Percentiles rank a stretch among this genome's conserved stretches.
Conservation (phyloP, 2,329 filamentous ascomycete species). For the Podosphaera xanthii region DNA sequence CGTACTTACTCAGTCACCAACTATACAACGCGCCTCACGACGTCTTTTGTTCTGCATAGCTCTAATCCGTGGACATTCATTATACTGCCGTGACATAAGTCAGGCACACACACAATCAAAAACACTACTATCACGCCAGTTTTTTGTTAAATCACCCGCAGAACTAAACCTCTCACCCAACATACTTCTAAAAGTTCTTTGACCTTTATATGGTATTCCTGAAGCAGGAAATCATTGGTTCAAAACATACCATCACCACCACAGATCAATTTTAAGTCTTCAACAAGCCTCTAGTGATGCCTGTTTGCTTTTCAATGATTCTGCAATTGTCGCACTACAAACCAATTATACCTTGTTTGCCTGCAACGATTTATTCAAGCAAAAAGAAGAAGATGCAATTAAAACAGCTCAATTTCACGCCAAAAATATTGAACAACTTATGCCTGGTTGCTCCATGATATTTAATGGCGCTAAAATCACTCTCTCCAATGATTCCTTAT, state of each 20-base stretch:
- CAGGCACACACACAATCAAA: not conserved
- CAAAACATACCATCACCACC: slow-evolving; percentile 1
- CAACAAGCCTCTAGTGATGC: slow-evolving; percentile 1
- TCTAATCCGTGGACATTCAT: not conserved
- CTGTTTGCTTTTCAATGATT: slow-evolving; percentile 1
- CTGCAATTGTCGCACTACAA: slow-evolving; percentile 2
- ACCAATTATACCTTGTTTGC: slow-evolving; percentile 2
- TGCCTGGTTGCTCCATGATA: not conserved
- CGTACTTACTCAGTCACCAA: not conserved
- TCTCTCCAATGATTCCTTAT: not conserved
- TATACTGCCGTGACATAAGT: not conserved
- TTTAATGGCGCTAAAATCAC: slow-evolving; percentile 1
- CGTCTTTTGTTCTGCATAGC: not conserved
- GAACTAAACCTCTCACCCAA: not conserved
- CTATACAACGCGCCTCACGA: not conserved
- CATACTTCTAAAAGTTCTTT: not conserved
- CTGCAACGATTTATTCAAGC: not conserved
- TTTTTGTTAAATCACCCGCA: not conserved
- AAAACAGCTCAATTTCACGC: not conserved
- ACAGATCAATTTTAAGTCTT: not conserved
- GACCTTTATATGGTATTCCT: not conserved
- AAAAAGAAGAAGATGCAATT: not conserved
- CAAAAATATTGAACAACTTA: not conserved
- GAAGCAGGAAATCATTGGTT: too few species aligned
- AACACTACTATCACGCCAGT: not conserved